A percentile compares a stretch with the other conserved stretches of the same genome.
Evolutionary conservation across 495 filamentous ascomycete genomes (phyloP).

Genomic region (Aspergillus affinis): DNA sequence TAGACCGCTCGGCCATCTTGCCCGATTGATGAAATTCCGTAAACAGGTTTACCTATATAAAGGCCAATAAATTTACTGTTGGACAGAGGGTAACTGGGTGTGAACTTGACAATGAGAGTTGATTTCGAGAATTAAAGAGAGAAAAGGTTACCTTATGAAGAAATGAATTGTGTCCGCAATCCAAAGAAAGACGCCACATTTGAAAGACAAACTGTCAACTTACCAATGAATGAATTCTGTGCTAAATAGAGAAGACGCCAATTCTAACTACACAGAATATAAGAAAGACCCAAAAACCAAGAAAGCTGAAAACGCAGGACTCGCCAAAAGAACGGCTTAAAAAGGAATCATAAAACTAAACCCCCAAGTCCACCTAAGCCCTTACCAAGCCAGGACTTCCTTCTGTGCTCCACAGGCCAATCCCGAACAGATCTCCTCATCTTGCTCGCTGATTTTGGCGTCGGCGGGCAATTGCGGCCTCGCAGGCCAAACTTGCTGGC

Average conservation of each 20-base stretch:
- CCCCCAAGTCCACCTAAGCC: neutral
- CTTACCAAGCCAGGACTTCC: slow-evolving; percentile 31
- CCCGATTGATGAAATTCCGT: neutral
- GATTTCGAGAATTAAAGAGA: too few relatives aligned
- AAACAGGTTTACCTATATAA: too few relatives aligned
- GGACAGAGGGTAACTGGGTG: too few relatives aligned
- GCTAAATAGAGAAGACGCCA: neutral
- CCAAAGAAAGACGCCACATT: too few relatives aligned
- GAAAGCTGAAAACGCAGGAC: neutral
- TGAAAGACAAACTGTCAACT: too few relatives aligned
- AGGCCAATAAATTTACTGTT: too few relatives aligned
- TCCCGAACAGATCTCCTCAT: slow-evolving; percentile 28
- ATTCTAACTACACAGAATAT: neutral
- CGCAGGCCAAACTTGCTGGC: slow-evolving; percentile 46
- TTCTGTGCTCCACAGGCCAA: slow-evolving; percentile 28
- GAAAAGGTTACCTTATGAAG: too few relatives aligned
- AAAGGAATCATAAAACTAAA: neutral
- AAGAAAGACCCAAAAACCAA: neutral
- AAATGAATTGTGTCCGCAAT: too few relatives aligned
- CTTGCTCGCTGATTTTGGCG: slow-evolving; percentile 25
- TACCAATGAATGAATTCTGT: neutral
- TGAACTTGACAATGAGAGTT: too few relatives aligned
- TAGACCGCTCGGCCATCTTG: neutral
- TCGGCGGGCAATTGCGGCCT: slow-evolving; percentile 25
- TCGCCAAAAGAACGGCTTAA: neutral